Base-by-base conservation (phyloP, 257 asterid species). In the Rauvolfia tetraphylla region DNA sequence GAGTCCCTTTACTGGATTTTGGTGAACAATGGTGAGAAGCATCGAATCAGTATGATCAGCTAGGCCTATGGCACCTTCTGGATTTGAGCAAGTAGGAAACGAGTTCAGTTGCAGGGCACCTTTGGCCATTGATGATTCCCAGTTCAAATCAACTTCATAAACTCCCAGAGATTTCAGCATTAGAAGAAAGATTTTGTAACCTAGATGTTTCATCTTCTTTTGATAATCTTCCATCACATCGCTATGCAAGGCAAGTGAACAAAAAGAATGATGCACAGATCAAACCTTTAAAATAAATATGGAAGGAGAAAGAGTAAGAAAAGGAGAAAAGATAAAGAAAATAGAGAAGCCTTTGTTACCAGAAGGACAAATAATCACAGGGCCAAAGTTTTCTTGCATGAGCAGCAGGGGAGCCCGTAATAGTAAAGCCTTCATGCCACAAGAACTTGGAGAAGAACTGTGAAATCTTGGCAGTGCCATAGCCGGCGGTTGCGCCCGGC, bases 341-440 rank as follows among this genome's bases (percentile, higher is more conserved):
- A 54, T 73, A 81, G 68, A 54, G 62, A 56, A 76, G 84, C 85
- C 84, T 78, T 86, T 72, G 1, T 86, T 81, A 91, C 97, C 95
- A 91, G 78, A 91, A 91, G 3, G 74, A 65, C 48, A 86, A 49
- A 73, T 88, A 76, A 10, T 82, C 84, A 73, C 71, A 36, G 0
- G 96, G 96, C 98, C 98, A 93, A 79, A 93, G 95, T 65, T 63
- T 81, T 46, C 76, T 84, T 8, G 96, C 98, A 82, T 93, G 96
- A 59, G 83, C 86, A 51, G 70, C 77, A 0, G 95, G 83, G 6
- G 96, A 93, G 27, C 95, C 96, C 81, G 85, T 86, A 73, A 93
- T 86, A 46, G 96, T 90, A 79, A 93, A 93, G 41, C 98, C 97
- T 72, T 93, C 98, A 71, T 91, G 96, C 98, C 97, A 93, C 95